Evolutionary conservation across 768 basidiomycete species (phyloP).

Genomic region (Kwoniella botswanensis): DNA sequence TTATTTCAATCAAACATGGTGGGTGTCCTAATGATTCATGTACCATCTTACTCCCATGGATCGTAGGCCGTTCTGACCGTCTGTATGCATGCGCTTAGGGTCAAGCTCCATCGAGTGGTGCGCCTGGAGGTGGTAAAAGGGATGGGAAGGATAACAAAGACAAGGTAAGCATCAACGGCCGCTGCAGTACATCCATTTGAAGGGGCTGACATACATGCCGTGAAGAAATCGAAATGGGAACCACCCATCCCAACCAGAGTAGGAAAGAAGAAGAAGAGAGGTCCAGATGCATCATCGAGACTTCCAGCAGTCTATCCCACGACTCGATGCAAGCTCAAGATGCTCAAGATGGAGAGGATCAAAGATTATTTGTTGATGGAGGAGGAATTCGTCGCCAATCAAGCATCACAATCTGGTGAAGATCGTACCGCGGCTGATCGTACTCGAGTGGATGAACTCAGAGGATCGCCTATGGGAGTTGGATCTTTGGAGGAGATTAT

Average conservation of each 20-base stretch:
- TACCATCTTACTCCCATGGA: too few relatives aligned
- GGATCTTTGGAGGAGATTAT: conserved; percentile 92
- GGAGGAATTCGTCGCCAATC: conserved; percentile 62
- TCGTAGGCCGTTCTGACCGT: too few relatives aligned
- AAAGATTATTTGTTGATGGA: conserved; percentile 94
- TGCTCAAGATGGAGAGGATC: conserved; percentile 96
- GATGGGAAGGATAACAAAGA: conserved; percentile 49
- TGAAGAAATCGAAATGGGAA: conserved; percentile 84
- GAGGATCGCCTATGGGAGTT: conserved; percentile 97
- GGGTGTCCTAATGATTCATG: too few relatives aligned
- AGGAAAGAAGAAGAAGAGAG: conserved; percentile 93
- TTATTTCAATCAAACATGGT: too few relatives aligned
- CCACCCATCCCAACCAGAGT: conserved; percentile 95
- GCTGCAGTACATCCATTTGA: neutral
- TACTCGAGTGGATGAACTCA: conserved; percentile 88
- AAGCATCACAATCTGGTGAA: conserved; percentile 64
- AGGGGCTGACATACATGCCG: neutral
- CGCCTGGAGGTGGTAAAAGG: conserved; percentile 39
- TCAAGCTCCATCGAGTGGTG: conserved; percentile 55
- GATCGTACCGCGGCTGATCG: conserved; percentile 96
- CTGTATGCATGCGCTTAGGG: conserved; percentile 32
- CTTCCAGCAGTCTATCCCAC: conserved; percentile 92
- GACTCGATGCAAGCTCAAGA: conserved; percentile 90
- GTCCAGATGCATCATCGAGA: conserved; percentile 88
- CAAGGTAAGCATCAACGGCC: conserved; percentile 35